phyloP scores from a whole-genome alignment of 2,329 filamentous ascomycete genomes.

The Sporothrix protearum region DNA sequence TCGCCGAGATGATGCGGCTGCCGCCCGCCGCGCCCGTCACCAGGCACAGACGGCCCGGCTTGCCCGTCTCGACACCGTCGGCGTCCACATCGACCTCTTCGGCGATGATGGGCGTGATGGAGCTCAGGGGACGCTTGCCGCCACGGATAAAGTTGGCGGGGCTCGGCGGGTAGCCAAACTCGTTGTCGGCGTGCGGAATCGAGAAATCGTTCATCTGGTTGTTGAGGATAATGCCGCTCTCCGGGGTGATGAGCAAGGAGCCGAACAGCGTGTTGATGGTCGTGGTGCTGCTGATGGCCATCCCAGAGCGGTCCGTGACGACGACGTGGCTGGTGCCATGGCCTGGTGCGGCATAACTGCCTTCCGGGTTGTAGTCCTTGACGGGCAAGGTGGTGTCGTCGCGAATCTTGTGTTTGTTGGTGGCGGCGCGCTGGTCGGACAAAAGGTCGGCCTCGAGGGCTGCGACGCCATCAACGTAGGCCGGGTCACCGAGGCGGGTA shows the following conservation, averaged over 20 bases:
- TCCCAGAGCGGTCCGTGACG: slow-evolving; percentile 65
- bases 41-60: slow-evolving; percentile 54
- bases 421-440: slow-evolving; percentile 53
- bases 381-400: slow-evolving; percentile 70
- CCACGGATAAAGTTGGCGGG: slow-evolving; percentile 77
- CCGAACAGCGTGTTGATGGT: slow-evolving; percentile 89
- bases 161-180: slow-evolving; percentile 80
- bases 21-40: slow-evolving; percentile 77
- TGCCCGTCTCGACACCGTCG: slow-evolving; percentile 39
- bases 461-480: slow-evolving; percentile 62
- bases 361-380: slow-evolving; percentile 65
- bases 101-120: slow-evolving; percentile 76
- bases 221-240: slow-evolving; percentile 78
- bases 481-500: slow-evolving; percentile 76
- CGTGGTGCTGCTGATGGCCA: slow-evolving; percentile 78
- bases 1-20: slow-evolving; percentile 77
- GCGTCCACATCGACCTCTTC: slow-evolving; percentile 58
- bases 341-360: slow-evolving; percentile 26
- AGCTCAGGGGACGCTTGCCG: slow-evolving; percentile 77
- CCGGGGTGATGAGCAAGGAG: slow-evolving; percentile 70
- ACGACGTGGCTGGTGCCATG: slow-evolving; percentile 73
- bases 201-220: slow-evolving; percentile 78
- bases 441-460: slow-evolving; percentile 67
- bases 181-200: slow-evolving; percentile 71
- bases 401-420: slow-evolving; percentile 63